Evolutionary conservation across 495 filamentous ascomycete genomes (phyloP).

Genomic region (Podospora didyma): DNA sequence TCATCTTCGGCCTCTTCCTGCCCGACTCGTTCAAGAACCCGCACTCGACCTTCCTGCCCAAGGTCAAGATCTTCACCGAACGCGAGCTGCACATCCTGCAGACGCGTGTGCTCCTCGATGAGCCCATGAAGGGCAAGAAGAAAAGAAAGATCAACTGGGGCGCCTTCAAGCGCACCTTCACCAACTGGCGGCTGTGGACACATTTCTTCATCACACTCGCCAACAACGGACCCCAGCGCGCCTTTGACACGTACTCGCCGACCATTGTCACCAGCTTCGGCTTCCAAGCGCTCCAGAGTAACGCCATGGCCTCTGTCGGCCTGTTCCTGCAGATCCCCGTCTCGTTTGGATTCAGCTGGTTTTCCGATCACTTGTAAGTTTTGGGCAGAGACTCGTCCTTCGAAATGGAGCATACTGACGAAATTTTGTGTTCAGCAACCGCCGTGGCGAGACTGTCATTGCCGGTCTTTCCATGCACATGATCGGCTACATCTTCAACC

Average conservation of each 20-base stretch:
- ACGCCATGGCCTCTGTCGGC: conserved; percentile 49
- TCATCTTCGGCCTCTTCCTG: conserved; percentile 47
- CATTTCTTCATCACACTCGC: conserved; percentile 42
- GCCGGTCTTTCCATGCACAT: conserved; percentile 18
- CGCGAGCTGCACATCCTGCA: conserved; percentile 37
- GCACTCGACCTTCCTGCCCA: conserved; percentile 40
- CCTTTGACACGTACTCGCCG: conserved; percentile 46
- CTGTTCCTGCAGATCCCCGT: conserved; percentile 37
- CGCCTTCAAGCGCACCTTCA: conserved; percentile 24
- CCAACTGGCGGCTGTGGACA: conserved; percentile 38
- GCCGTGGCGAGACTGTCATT: conserved; percentile 31
- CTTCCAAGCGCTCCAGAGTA: conserved; percentile 42
- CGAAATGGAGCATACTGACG: no score
- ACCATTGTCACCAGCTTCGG: conserved; percentile 41
- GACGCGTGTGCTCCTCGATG: conserved; percentile 35
- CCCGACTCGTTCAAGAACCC: conserved; percentile 50
- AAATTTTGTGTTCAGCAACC: no score
- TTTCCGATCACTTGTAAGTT: conserved; percentile 36
- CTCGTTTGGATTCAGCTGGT: conserved; percentile 43
- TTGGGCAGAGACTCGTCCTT: no score
- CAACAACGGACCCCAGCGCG: conserved; percentile 30
- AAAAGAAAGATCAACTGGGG: conserved; percentile 23
- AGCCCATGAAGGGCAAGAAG: conserved; percentile 34
- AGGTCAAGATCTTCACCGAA: conserved; percentile 28
- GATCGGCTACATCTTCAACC: conserved; percentile 40